Base-by-base conservation (phyloP, 805 yeast species). In the Kluyveromyces wickerhamii region DNA sequence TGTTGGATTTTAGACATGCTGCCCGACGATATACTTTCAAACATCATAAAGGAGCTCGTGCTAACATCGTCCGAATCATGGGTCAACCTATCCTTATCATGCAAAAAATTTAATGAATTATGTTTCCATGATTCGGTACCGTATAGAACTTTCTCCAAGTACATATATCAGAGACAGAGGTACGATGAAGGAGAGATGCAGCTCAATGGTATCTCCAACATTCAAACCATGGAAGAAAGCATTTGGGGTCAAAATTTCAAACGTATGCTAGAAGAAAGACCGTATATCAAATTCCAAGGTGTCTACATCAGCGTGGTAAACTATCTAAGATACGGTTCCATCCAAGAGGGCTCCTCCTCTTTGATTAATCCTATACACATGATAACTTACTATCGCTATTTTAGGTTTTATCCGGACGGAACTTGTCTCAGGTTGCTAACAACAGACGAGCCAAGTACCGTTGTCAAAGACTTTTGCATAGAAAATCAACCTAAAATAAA, bases 351-450 rank as follows among this genome's bases (percentile, higher is more conserved):
- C 29, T 72, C 83, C 1, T 65, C 66, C 20, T 69, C 82, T 5
- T 76, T 92, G 80, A 58, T 69, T 28, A 74, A 75, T 40, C 96
- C 96, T 2, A 73, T 83, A 14, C 75, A 84, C 45, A 75, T 86
- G 53, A 82, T 89, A 26, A 84, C 96, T 0, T 89, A 89, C 52
- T 89, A 85, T 53, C 64, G 98, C 42, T 92, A 87, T 55, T 59
- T 79, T 22, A 66, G 96, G 42, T 87, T 89, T 50, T 82, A 69
- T 52, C 78, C 79, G 0, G 81, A 82, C 49, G 96, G 97, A 0
- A 62, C 71, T 1, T 80, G 85, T 40, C 60, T 83, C 27, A 74
- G 81, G 50, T 67, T 83, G 19, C 67, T 85, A 18, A 73, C 94
- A 0, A 71, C 80, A 3, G 66, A 74, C 36, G 89, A 83, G 47